phyloP scores from a whole-genome alignment of 192 early-diverging fungal genomes.

The Linnemannia schmuckeri region DNA sequence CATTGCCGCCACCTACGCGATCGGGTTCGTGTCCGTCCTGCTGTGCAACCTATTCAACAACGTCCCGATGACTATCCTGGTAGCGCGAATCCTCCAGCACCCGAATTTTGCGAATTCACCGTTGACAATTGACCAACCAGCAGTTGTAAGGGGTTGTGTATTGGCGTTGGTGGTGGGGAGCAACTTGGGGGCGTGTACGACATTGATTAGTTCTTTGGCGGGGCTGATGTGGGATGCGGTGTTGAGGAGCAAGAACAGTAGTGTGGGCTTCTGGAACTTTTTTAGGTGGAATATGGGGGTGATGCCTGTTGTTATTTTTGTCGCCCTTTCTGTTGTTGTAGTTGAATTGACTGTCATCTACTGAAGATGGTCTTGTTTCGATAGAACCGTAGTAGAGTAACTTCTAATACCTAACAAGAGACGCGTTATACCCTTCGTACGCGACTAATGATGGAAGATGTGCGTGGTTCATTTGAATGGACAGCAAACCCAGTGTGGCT shows the following conservation, averaged over 20 bases:
- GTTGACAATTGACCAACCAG: slow-evolving; percentile 21
- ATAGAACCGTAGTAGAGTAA: too few relatives aligned
- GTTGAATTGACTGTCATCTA: slow-evolving; percentile 61
- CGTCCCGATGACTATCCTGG: slow-evolving; percentile 85
- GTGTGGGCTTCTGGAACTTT: slow-evolving; percentile 61
- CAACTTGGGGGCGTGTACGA: slow-evolving; percentile 84
- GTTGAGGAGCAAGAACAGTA: slow-evolving; percentile 59
- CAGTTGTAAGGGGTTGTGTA: slow-evolving; percentile 65
- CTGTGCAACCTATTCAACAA: slow-evolving; percentile 84
- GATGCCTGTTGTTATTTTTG: slow-evolving; percentile 63
- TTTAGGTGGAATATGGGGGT: slow-evolving; percentile 67
- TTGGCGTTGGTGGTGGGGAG: slow-evolving; percentile 80
- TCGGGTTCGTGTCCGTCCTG: slow-evolving; percentile 70
- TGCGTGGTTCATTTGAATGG: too few relatives aligned
- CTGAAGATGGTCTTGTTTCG: not conserved
- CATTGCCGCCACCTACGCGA: slow-evolving; percentile 67
- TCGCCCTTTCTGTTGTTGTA: slow-evolving; percentile 57
- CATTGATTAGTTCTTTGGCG: slow-evolving; percentile 77
- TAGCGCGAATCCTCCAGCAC: slow-evolving; percentile 75
- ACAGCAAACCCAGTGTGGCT: too few relatives aligned
- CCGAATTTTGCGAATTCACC: slow-evolving; percentile 62
- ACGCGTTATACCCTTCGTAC: too few relatives aligned
- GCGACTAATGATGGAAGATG: too few relatives aligned
- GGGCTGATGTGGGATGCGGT: slow-evolving; percentile 76
- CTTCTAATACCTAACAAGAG: too few relatives aligned